These are phyloP conservation scores for Hericium erinaceus DNA, from an alignment of 768 basidiomycete species.

Conservation along the genomic window DNA sequence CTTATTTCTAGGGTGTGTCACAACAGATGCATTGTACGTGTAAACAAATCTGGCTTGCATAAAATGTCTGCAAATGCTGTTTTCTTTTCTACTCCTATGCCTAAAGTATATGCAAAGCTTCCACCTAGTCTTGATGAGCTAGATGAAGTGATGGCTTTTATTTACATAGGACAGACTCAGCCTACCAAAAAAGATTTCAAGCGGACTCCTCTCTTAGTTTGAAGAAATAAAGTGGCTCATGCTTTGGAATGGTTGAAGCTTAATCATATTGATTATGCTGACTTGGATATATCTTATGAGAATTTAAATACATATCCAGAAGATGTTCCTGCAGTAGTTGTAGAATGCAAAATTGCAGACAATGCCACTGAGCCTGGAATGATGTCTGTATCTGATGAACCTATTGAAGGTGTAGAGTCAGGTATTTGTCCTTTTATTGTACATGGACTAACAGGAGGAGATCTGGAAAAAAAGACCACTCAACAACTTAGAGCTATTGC, in stretches of 20 bases:
- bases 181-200: conserved; percentile 23
- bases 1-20: conserved; percentile 20
- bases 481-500: not conserved
- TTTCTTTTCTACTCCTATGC: conserved; percentile 8
- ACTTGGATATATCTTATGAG: conserved; percentile 5
- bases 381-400: not conserved
- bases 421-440: conserved; percentile 6
- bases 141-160: conserved; percentile 18
- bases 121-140: conserved; percentile 12
- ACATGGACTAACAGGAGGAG: conserved; percentile 2
- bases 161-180: conserved; percentile 21
- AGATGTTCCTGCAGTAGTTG: conserved; percentile 1
- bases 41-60: conserved; percentile 19
- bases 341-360: not conserved
- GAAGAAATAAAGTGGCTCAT: conserved; percentile 11
- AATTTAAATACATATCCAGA: conserved; percentile 6
- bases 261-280: conserved; percentile 12
- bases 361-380: not conserved
- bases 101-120: conserved; percentile 4
- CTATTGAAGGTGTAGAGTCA: not conserved
- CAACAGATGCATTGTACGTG: conserved; percentile 24
- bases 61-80: conserved; percentile 14
- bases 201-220: conserved; percentile 15
- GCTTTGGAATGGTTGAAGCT: conserved; percentile 16
- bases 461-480: not conserved